Evolutionary conservation across 2,329 filamentous ascomycete species (phyloP).

Genomic region (Scleromitrula shiraiana): DNA sequence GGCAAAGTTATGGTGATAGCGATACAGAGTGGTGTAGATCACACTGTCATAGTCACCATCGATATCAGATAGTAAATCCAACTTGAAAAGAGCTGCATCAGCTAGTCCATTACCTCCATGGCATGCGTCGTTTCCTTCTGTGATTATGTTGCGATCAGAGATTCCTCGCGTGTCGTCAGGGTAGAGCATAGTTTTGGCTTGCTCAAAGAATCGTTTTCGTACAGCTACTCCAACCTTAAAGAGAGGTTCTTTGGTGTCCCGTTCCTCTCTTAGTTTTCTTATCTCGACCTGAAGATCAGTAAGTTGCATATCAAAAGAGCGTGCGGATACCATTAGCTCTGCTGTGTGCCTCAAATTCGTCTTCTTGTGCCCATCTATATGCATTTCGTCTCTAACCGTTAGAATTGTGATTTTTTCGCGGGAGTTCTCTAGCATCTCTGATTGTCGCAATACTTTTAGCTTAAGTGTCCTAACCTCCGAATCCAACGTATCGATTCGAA

Average conservation of each 20-base stretch:
- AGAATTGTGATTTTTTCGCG: no score
- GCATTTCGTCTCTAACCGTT: no score
- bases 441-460: not conserved
- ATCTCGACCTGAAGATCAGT: not conserved
- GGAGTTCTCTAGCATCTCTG: no score
- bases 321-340: not conserved
- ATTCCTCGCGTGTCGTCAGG: not conserved
- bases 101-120: not conserved
- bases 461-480: no score
- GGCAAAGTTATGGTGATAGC: not conserved
- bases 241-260: not conserved
- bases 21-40: not conserved
- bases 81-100: conserved; percentile 1
- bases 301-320: not conserved
- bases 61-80: not conserved
- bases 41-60: not conserved
- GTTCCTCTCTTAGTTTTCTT: not conserved
- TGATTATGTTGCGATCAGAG: not conserved
- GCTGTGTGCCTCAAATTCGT: not conserved
- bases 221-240: conserved; percentile 1
- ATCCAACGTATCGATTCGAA: no score
- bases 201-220: conserved; percentile 1
- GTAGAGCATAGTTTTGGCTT: not conserved
- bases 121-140: conserved; percentile 2
- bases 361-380: no score